phyloP scores from a whole-genome alignment of 495 filamentous ascomycete species.

The Aspergillus kassunensis region DNA sequence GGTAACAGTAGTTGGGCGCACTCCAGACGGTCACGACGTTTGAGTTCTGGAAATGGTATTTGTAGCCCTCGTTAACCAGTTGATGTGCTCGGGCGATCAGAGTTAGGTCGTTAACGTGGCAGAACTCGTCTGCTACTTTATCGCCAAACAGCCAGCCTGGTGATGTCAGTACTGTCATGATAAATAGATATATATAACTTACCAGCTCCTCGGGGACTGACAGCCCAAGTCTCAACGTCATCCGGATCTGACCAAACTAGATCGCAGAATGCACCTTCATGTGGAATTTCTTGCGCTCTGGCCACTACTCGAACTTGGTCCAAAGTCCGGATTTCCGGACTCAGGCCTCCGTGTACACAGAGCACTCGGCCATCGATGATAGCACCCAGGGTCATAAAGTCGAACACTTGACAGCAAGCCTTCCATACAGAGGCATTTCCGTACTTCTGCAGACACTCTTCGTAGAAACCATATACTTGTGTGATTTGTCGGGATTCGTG shows the following conservation, averaged over 20 bases:
- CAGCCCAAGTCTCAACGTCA: constrained; percentile 97
- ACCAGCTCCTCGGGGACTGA: constrained; percentile 87
- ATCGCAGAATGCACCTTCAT: constrained; percentile 97
- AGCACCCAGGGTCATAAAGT: constrained; percentile 92
- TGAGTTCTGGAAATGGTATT: constrained; percentile 93
- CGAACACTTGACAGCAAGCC: constrained; percentile 97
- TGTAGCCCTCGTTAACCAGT: constrained; percentile 96
- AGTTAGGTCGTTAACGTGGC: constrained; percentile 93
- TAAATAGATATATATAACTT: too few relatives aligned
- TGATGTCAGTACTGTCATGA: background rate
- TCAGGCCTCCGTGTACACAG: constrained; percentile 95
- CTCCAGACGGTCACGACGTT: constrained; percentile 99
- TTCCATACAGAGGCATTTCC: constrained; percentile 99
- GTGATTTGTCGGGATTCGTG: constrained; percentile 98
- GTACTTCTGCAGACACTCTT: constrained; percentile 97
- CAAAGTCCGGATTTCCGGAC: constrained; percentile 91
- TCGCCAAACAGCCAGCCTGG: constrained; percentile 90
- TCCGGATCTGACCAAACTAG: constrained; percentile 98
- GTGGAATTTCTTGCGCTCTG: constrained; percentile 93
- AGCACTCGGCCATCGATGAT: constrained; percentile 96
- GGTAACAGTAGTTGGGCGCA: constrained; percentile 98
- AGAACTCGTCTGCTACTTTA: constrained; percentile 97
- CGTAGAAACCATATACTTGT: constrained; percentile 98
- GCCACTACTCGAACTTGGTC: constrained; percentile 98
- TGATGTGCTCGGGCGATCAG: constrained; percentile 96